phyloP scores from a whole-genome alignment of 768 basidiomycete species.

The Tulasnella sp. region DNA sequence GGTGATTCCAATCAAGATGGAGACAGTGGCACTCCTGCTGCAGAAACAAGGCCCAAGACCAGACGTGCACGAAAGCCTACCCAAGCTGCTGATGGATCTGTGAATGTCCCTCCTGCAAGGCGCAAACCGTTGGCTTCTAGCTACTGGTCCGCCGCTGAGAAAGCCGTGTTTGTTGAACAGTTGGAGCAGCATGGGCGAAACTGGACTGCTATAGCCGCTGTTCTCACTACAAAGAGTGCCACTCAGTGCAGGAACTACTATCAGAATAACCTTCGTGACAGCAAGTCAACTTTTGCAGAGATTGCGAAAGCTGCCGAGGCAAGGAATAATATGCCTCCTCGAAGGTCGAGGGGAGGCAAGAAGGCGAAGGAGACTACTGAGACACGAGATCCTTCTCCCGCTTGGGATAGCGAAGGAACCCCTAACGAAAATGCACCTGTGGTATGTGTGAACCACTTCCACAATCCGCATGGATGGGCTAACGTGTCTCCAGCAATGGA shows the following conservation, averaged over 20 bases:
- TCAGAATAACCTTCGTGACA: background rate
- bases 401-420: no score
- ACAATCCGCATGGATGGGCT: no score
- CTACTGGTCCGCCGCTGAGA: conserved; percentile 11
- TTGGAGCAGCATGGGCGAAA: conserved; percentile 1
- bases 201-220: conserved; percentile 2
- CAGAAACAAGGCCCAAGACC: background rate
- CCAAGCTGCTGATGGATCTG: background rate
- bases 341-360: no score
- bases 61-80: background rate
- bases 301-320: background rate
- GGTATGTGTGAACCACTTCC: no score
- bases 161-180: conserved; percentile 5
- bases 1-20: background rate
- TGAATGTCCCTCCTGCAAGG: background rate
- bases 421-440: no score
- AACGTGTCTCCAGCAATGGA: no score
- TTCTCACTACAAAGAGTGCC: conserved; percentile 4
- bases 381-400: no score
- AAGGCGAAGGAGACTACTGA: no score
- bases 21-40: background rate
- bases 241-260: conserved; percentile 13
- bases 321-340: no score
- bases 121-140: conserved; percentile 5
- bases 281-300: conserved; percentile 2